phyloP scores from a whole-genome alignment of 2,329 filamentous ascomycete genomes.

The Phaeoacremonium minimum region DNA sequence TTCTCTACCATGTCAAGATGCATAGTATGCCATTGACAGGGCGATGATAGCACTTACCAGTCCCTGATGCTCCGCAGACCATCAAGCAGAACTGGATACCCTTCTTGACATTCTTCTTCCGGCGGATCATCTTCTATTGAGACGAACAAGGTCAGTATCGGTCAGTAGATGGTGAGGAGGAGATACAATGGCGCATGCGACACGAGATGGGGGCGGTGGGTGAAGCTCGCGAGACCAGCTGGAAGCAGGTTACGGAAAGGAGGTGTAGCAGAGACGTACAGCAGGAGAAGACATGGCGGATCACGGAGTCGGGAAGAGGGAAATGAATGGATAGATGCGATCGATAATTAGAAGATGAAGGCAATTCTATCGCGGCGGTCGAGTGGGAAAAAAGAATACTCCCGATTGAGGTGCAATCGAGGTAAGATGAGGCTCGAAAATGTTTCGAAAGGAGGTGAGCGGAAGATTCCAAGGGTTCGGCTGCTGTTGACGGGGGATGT shows the following conservation, averaged over 20 bases:
- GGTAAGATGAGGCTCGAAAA: constrained; percentile 1
- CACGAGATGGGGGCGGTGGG: neutral
- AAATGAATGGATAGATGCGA: no score
- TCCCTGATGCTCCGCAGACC: constrained; percentile 98
- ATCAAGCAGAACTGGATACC: constrained; percentile 99
- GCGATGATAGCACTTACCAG: constrained; percentile 59
- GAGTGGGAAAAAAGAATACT: constrained; percentile 6
- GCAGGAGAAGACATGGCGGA: constrained; percentile 19
- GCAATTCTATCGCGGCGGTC: constrained; percentile 2
- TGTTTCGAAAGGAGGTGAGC: constrained; percentile 4
- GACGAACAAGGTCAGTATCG: constrained; percentile 18
- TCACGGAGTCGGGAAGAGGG: constrained; percentile 2
- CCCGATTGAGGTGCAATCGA: constrained; percentile 3
- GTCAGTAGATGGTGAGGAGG: constrained; percentile 6
- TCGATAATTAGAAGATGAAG: neutral
- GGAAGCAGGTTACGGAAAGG: neutral
- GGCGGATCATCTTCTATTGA: constrained; percentile 85
- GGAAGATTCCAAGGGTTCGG: constrained; percentile 11
- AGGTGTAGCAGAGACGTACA: constrained; percentile 10
- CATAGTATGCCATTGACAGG: no score
- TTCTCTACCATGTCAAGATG: neutral
- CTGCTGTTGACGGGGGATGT: constrained; percentile 11
- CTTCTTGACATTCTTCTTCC: constrained; percentile 99
- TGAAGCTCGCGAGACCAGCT: neutral
- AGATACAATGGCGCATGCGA: constrained; percentile 8